These are phyloP conservation scores for Phytopythium sindhum DNA, from an alignment of 352 stramenopile species.

Conservation along the genomic window DNA sequence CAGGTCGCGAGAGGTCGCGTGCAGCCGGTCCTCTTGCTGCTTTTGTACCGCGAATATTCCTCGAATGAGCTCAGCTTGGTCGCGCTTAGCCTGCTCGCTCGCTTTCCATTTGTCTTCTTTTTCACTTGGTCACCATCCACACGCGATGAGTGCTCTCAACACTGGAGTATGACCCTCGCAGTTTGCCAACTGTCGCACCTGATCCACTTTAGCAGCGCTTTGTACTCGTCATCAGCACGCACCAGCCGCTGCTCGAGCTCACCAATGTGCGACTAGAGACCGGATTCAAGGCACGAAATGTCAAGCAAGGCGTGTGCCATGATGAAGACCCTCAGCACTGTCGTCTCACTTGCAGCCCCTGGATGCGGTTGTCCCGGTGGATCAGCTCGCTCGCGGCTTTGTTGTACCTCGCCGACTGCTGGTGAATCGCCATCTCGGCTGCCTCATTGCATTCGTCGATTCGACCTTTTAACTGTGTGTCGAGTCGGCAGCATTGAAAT, in stretches of 20 bases:
- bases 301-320: no score
- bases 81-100: constrained; percentile 23
- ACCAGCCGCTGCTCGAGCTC: background rate
- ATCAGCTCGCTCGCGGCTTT: constrained; percentile 3
- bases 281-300: background rate
- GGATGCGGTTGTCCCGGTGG: background rate
- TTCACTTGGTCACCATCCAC: constrained; percentile 18
- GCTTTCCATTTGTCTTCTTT: constrained; percentile 36
- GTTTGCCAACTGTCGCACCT: constrained; percentile 1
- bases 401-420: constrained; percentile 6
- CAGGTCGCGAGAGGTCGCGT: constrained; percentile 13
- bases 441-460: background rate
- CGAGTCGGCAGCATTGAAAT: background rate
- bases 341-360: background rate
- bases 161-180: constrained; percentile 3
- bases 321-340: background rate
- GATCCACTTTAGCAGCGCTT: constrained; percentile 2
- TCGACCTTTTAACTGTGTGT: background rate
- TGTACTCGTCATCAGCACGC: constrained; percentile 3
- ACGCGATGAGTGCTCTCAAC: constrained; percentile 4
- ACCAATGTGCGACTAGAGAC: background rate
- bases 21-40: constrained; percentile 23
- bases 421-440: background rate
- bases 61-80: constrained; percentile 41
- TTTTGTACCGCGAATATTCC: constrained; percentile 23